Base-by-base conservation (phyloP, 257 asterid genomes). In the Echium plantagineum region DNA sequence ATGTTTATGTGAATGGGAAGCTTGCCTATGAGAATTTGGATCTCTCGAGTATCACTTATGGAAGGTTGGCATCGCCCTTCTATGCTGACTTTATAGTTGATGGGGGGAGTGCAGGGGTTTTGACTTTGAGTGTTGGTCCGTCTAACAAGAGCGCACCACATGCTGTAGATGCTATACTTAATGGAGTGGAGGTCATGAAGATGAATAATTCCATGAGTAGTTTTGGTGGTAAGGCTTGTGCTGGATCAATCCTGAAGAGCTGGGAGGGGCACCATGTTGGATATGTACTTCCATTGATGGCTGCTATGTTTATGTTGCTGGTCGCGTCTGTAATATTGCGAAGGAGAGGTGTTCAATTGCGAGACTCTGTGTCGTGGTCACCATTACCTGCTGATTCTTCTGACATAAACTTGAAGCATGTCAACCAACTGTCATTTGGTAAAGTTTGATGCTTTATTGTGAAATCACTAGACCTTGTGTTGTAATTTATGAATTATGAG, bases 151-250 rank as follows among this genome's bases (percentile, higher is more conserved):
- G 96, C 73, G 58, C 62, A 59, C 73, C 94, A 0, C 85, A 49
- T 57, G 85, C 86, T 47, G 89, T 84, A 49, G 95, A 81, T 75
- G 94, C 84, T 57, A 83, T 84, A 55, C 84, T 93, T 52, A 93
- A 93, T 47, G 98, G 98, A 69, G 67, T 93, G 60, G 98, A 88
- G 84, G 69, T 93, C 54, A 81, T 87, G 75, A 88, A 84, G 85
- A 51, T 93, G 66, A 89, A 80, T 72, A 93, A 86, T 60, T 65
- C 85, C 0, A 72, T 82, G 82, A 84, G 94, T 6, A 86, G 98
- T 75, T 81, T 93, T 52, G 80, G 68, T 47, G 95, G 95, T 7
- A 80, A 77, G 55, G 70, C 84, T 17, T 87, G 91, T 48, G 81
- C 71, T 1, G 83, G 71, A 61, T 79, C 59, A 15, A 73, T 73